Evolutionary conservation across 2,329 filamentous ascomycete genomes (phyloP).

Genomic region (Colletotrichum nymphaeae): DNA sequence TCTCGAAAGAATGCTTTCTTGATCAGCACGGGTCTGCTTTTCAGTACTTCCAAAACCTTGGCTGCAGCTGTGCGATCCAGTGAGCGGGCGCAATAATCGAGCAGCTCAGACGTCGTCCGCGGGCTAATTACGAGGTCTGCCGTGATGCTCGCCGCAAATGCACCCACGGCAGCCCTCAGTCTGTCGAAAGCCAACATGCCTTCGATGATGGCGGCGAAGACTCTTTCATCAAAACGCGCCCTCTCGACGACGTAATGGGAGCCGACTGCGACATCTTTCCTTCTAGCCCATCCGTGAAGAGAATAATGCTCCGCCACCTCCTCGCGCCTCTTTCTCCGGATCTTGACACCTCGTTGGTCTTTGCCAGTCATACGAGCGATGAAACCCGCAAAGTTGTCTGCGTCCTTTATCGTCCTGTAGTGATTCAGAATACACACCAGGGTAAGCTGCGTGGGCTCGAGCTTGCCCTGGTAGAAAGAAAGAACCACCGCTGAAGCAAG

Average conservation of each 20-base stretch:
- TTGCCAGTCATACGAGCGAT: conserved; percentile 58
- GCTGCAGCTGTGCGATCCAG: conserved; percentile 16
- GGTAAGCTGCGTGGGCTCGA: conserved; percentile 62
- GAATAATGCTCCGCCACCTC: conserved; percentile 43
- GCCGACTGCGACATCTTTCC: conserved; percentile 38
- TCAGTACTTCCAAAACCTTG: neutral
- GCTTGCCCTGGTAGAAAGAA: conserved; percentile 57
- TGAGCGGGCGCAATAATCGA: conserved; percentile 53
- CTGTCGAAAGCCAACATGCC: conserved; percentile 61
- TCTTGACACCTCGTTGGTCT: conserved; percentile 52
- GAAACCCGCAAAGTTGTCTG: conserved; percentile 55
- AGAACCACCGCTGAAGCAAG: conserved; percentile 66
- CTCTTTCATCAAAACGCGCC: conserved; percentile 47
- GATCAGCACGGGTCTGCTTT: neutral
- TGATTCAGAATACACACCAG: conserved; percentile 62
- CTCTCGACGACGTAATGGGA: conserved; percentile 54
- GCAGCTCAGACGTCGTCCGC: conserved; percentile 48
- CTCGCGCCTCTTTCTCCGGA: conserved; percentile 48
- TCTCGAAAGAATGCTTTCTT: neutral
- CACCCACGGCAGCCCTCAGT: conserved; percentile 54
- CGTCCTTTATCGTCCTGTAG: conserved; percentile 55
- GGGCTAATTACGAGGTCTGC: conserved; percentile 47
- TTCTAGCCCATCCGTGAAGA: conserved; percentile 45
- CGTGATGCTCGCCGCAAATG: conserved; percentile 54
- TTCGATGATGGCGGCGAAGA: conserved; percentile 59